Evolutionary conservation across 164 flowering plant genomes (phyloP), one percentile per base, ranked within the genome.

Genomic region (Tetracentron sinense): DNA sequence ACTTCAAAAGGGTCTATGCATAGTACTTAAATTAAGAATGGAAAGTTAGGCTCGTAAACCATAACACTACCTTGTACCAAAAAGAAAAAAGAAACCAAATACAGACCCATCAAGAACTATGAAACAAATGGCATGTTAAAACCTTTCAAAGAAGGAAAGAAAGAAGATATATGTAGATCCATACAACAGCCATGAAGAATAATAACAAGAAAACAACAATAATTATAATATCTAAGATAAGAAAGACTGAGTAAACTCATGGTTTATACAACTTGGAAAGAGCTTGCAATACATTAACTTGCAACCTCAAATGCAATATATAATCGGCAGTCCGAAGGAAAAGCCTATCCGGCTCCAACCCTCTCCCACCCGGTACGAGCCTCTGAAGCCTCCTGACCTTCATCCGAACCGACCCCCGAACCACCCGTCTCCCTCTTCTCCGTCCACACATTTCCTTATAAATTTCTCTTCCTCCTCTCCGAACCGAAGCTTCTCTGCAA

Each of bases 351-450:
- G 88, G 77, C n/a, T 69, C 62, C 66, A 89, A 31, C 25, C 77
- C 82, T 61, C 47, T 22, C 14, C 90, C 90, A 26, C 92, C 96
- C 8, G 92, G 92, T 7, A 89, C 71, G 10, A 89, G 70, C 72
- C 42, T 76, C 67, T 75, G 82, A 63, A 86, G 67, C 77, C 75
- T 82, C 77, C 59, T 78, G 27, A 86, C 79, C 77, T 81, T 85
- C 82, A 64, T 56, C 14, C 71, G 23, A 21, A 79, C 66, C 55
- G 62, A 59, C 35, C 61, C 16, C 0, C 56, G 46, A 42, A 7
- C 31, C 2, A 53, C 28, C 25, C 20, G 14, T 33, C 64, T n/a
- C 4, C 49, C 17, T n/a, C n/a, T n/a, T n/a, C n/a, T n/a, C n/a
- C n/a, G n/a, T n/a, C 49, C 26, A 20, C 46, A 42, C 22, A 23